These are phyloP conservation scores for Coemansia pectinata DNA, from an alignment of 192 early-diverging fungal species.

Conservation along the genomic window DNA sequence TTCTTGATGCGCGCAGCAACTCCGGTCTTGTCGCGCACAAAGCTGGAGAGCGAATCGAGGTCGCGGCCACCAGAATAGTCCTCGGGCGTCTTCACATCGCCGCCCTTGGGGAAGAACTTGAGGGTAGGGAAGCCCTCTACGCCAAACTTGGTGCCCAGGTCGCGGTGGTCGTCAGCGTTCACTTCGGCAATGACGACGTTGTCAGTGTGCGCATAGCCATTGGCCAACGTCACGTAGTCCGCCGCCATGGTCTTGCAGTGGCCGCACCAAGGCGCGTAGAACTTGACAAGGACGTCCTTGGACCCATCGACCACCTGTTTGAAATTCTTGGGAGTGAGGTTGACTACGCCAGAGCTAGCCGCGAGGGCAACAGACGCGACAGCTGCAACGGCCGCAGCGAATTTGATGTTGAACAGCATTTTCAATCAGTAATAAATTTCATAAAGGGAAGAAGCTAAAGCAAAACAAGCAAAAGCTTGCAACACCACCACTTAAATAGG, in stretches of 20 bases:
- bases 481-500: neutral
- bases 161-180: conserved; percentile 83
- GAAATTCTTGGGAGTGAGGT: conserved; percentile 54
- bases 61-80: conserved; percentile 85
- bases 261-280: conserved; percentile 89
- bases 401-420: conserved; percentile 46
- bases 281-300: conserved; percentile 79
- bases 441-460: neutral
- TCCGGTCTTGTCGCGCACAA: conserved; percentile 83
- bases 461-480: no score
- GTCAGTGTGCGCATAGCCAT: conserved; percentile 70
- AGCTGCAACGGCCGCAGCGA: conserved; percentile 33
- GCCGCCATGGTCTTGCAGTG: conserved; percentile 77
- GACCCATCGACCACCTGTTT: conserved; percentile 65
- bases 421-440: neutral
- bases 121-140: conserved; percentile 88
- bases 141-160: conserved; percentile 74
- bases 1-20: conserved; percentile 68
- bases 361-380: conserved; percentile 38
- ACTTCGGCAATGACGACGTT: conserved; percentile 90
- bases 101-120: conserved; percentile 91
- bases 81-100: conserved; percentile 63
- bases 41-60: conserved; percentile 71
- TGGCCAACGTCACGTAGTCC: conserved; percentile 79
- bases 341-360: conserved; percentile 31